Base-by-base conservation (phyloP, 2,329 filamentous ascomycete species). In the Penicillium glabrum region DNA sequence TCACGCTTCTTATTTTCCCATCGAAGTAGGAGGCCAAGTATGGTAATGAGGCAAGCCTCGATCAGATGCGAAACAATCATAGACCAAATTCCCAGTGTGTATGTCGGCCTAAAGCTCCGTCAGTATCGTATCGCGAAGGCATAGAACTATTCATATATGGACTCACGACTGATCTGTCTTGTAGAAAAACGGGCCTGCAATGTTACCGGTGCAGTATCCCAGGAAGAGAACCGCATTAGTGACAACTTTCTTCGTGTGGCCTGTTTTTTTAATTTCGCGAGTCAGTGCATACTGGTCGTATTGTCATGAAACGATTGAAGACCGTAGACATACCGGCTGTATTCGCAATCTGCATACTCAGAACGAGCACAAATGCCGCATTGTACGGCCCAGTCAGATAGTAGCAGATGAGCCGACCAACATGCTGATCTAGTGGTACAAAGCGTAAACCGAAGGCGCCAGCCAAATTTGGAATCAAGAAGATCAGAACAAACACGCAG, bases 101-200 rank as follows among this genome's bases (percentile, higher is more conserved):
- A 84, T 1, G 67, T 70, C 3, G 82, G 82, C 24, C 74, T 75
- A 23, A 37, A 11, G n/a, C 1, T 4, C 5, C 21, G 41, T 59
- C 37, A 61, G 54, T 46, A 33, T 44, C 7, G 2, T 14, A 19
- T 5, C n/a, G 8, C 11, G 24, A 16, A 24, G 8, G 9, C 3
- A 27, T 3, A 27, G 7, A 19, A 1, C 1, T 27, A 10, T 21
- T 26, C 3, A 5, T 7, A n/a, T 24, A 44, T 31, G 27, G 4
- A 35, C 65, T n/a, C 60, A 75, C 63, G 76, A 71, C 63, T 88
- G 83, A n/a, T 76, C 65, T 0, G 78, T 71, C 50, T 81, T 80
- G 69, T 86, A 88, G 72, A 87, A 87, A 69, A 87, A 86, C 0
- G 86, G 86, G 0, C 84, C 82, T 4, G 79, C 80, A 43, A 87